These are phyloP conservation scores for Cordyceps cateniannulata DNA, from an alignment of 2,329 filamentous ascomycete species.

Conservation along the genomic window DNA sequence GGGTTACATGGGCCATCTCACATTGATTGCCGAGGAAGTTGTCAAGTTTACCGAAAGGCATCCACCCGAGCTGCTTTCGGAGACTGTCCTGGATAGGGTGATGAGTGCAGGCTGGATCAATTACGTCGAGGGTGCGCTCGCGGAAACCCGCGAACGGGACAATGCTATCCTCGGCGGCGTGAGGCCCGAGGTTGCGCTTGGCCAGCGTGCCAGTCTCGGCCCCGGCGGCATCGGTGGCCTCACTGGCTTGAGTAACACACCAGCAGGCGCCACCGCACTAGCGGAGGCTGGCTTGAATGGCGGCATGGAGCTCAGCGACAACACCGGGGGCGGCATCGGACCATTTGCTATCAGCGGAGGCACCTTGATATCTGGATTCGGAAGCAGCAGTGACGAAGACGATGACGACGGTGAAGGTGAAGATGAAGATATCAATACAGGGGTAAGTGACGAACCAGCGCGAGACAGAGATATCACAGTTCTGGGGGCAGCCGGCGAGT, in stretches of 20 bases:
- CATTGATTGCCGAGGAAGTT: slow-evolving; percentile 94
- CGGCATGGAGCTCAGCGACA: slow-evolving; percentile 60
- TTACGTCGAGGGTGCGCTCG: slow-evolving; percentile 88
- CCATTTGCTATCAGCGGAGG: slow-evolving; percentile 67
- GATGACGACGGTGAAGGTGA: slow-evolving; percentile 89
- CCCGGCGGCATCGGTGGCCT: slow-evolving; percentile 39
- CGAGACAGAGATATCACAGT: slow-evolving; percentile 5
- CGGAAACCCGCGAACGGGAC: slow-evolving; percentile 89
- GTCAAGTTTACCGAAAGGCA: slow-evolving; percentile 97
- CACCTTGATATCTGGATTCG: slow-evolving; percentile 81
- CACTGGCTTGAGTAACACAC: slow-evolving; percentile 35
- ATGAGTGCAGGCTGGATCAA: slow-evolving; percentile 87
- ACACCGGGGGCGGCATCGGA: slow-evolving; percentile 59
- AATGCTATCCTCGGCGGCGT: slow-evolving; percentile 98
- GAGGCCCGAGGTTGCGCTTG: slow-evolving; percentile 81
- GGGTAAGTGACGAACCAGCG: slow-evolving; percentile 46
- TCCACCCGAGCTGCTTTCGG: slow-evolving; percentile 78
- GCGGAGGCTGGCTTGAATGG: slow-evolving; percentile 77
- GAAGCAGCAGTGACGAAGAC: slow-evolving; percentile 91
- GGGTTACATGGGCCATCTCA: slow-evolving; percentile 97
- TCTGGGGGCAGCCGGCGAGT: not conserved
- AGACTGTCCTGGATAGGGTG: slow-evolving; percentile 78
- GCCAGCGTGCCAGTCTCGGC: slow-evolving; percentile 61
- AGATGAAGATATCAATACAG: slow-evolving; percentile 65
- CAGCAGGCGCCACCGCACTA: slow-evolving; percentile 58